Evolutionary conservation across 768 basidiomycete genomes (phyloP), one percentile per base, ranked within the genome.

Genomic region (Pleurotus citrinopileatus): DNA sequence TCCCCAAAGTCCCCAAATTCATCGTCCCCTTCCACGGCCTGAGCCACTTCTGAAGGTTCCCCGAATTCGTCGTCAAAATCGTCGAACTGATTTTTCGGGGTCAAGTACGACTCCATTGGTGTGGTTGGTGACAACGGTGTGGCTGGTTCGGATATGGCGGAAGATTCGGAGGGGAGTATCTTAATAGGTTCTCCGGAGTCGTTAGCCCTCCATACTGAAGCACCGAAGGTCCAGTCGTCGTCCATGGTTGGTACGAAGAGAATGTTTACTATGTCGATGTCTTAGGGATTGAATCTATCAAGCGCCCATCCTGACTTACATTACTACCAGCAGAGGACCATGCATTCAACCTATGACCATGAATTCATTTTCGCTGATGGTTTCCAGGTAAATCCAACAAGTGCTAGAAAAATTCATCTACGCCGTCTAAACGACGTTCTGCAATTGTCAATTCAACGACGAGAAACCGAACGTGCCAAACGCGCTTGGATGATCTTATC

Each of bases 1-100:
- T 94, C 93, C 15, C 87, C 91, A 68, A 93, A 93, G 60, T 93
- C 91, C 46, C 84, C 89, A 68, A 91, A 91, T 55, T 91, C 89
- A 60, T 91, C 92, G 42, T 73, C 78, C 1, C 60, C 70, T 34
- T 70, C 72, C n/a, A 69, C 74, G 13, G 77, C 75, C 50, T 62
- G 61, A 25, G 75, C 72, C 2, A 69, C 69, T 28, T 80, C 80
- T 58, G 64, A 63, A 42, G 74, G 63, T 4, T 67, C 72, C 37
- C 78, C 81, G 65, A 87, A 87, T 6, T 51, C 48, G 54, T 83
- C 83, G 55, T 86, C 79, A 61, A 84, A 84, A 52, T 83, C 82
- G 53, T 85, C 80, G 60, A 79, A 73, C 32, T 51, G 48, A 25
- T 51, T 51, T 23, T 23, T 51, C 10, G 48, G 48, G 9, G 48